Evolutionary conservation across 768 basidiomycete genomes (phyloP).

Genomic region (Dendrothele bispora): DNA sequence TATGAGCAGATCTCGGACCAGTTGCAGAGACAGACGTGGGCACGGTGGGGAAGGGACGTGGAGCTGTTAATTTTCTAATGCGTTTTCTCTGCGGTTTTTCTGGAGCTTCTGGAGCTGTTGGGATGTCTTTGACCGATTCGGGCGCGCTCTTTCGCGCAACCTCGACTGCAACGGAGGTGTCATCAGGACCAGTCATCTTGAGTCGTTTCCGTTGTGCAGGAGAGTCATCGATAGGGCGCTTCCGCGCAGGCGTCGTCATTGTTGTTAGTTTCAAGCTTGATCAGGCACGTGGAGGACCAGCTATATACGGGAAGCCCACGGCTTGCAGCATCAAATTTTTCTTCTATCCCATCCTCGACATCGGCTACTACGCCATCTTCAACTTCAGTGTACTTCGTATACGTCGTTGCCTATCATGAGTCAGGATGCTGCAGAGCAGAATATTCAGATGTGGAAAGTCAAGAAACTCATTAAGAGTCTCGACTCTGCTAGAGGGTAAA

Average conservation of each 20-base stretch:
- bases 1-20: slow-evolving; percentile 76
- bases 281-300: background rate
- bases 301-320: background rate
- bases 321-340: background rate
- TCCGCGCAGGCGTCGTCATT: slow-evolving; percentile 2
- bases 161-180: background rate
- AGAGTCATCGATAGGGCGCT: slow-evolving; percentile 4
- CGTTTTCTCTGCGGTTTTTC: slow-evolving; percentile 23
- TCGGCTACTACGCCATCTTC: background rate
- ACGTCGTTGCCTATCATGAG: slow-evolving; percentile 57
- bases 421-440: slow-evolving; percentile 88
- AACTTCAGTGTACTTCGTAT: slow-evolving; percentile 1
- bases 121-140: background rate
- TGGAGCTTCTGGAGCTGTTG: background rate
- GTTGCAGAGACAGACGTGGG: slow-evolving; percentile 75
- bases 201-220: background rate
- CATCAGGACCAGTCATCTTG: background rate
- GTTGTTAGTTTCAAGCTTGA: background rate
- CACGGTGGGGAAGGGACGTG: slow-evolving; percentile 76
- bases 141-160: background rate
- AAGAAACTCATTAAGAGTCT: slow-evolving; percentile 99
- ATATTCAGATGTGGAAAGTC: slow-evolving; percentile 98
- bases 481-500: slow-evolving; percentile 86
- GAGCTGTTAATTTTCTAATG: slow-evolving; percentile 69
- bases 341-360: too few relatives aligned